Evolutionary conservation across 352 stramenopile species (phyloP).

Genomic region (Pythium plurisporium): DNA sequence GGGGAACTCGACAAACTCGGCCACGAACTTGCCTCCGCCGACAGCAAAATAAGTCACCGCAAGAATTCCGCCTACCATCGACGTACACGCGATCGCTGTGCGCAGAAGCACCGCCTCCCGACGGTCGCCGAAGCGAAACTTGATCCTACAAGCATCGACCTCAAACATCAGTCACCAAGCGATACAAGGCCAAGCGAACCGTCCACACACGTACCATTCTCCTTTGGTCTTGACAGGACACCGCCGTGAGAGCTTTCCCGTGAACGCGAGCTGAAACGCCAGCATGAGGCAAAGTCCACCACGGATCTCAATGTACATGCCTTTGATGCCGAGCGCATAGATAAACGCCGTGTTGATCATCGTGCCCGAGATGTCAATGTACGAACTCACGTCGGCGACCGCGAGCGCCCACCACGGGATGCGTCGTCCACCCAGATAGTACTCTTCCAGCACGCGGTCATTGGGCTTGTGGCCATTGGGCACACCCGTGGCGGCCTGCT

Average conservation of each 20-base stretch:
- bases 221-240: conserved; percentile 75
- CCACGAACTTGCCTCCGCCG: conserved; percentile 74
- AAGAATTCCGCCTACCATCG: conserved; percentile 55
- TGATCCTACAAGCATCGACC: conserved; percentile 42
- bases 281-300: conserved; percentile 74
- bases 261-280: conserved; percentile 77
- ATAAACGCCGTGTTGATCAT: conserved; percentile 85
- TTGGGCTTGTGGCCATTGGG: conserved; percentile 15
- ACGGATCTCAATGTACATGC: conserved; percentile 83
- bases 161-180: neutral
- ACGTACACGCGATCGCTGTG: conserved; percentile 69
- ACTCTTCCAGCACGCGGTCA: conserved; percentile 55
- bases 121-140: conserved; percentile 66
- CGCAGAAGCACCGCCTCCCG: conserved; percentile 51
- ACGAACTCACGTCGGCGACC: conserved; percentile 76
- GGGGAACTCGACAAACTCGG: conserved; percentile 66
- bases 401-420: conserved; percentile 74
- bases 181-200: neutral
- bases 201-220: conserved; percentile 44
- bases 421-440: conserved; percentile 62
- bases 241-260: conserved; percentile 65
- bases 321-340: conserved; percentile 75
- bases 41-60: conserved; percentile 77
- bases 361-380: conserved; percentile 81
- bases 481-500: conserved; percentile 6